A percentile compares a stretch with the other conserved stretches of the same genome.
Evolutionary conservation across 73 alveolate species (phyloP).

Genomic region (Blepharisma stoltei): DNA sequence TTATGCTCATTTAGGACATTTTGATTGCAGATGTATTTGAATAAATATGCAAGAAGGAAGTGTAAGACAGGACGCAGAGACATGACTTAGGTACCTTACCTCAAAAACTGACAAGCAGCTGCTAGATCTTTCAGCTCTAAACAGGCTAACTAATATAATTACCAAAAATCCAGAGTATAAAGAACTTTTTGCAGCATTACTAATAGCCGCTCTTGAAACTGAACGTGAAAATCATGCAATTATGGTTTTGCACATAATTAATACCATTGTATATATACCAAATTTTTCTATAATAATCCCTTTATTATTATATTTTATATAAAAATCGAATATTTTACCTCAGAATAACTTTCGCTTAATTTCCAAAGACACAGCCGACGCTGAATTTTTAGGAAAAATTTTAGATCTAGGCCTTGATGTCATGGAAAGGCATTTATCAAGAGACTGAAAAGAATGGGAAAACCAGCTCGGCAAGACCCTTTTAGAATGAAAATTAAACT

Average conservation of each 20-base stretch:
- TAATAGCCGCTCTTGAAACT: background rate
- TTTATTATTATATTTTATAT: too few species aligned
- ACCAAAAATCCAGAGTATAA: slow-evolving; percentile 13
- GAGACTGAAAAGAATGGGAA: slow-evolving; percentile 22
- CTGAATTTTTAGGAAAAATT: slow-evolving; percentile 22
- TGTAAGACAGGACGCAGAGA: background rate
- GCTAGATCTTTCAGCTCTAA: slow-evolving; percentile 20
- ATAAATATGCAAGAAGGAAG: slow-evolving; percentile 25
- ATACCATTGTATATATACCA: background rate
- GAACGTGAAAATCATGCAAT: slow-evolving; percentile 17
- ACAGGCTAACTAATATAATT: slow-evolving; percentile 1
- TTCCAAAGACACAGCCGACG: background rate
- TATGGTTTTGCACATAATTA: slow-evolving; percentile 2
- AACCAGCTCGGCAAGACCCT: slow-evolving; percentile 1
- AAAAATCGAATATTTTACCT: too few species aligned
- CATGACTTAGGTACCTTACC: slow-evolving; percentile 17
- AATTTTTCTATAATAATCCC: too few species aligned
- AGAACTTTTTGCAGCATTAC: slow-evolving; percentile 12
- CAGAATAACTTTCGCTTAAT: background rate
- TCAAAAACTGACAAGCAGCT: background rate
- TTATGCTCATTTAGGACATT: too few species aligned
- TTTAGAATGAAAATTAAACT: slow-evolving; percentile 21
- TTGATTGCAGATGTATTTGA: background rate
- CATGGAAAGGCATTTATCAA: background rate
- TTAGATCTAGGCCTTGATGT: slow-evolving; percentile 8